These are phyloP conservation scores for Cladorrhinum sp. DNA, from an alignment of 2,329 filamentous ascomycete genomes.

Conservation along the genomic window DNA sequence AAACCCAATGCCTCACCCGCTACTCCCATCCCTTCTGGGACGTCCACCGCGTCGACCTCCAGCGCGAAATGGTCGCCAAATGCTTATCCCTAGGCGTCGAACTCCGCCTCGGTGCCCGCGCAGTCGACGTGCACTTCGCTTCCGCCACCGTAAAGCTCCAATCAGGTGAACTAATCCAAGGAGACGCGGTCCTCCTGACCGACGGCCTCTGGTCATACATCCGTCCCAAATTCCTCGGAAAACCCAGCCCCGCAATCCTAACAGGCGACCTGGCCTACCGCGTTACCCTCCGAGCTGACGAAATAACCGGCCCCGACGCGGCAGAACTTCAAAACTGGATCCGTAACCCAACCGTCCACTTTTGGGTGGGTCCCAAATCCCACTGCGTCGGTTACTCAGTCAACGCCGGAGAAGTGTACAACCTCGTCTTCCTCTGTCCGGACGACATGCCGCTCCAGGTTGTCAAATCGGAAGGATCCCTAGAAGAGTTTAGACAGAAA, in stretches of 20 bases:
- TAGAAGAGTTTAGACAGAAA: slow-evolving; percentile 58
- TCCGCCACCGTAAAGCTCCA: slow-evolving; percentile 33
- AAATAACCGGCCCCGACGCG: slow-evolving; percentile 43
- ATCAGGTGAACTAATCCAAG: slow-evolving; percentile 34
- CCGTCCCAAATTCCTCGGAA: slow-evolving; percentile 44
- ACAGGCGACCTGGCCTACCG: slow-evolving; percentile 58
- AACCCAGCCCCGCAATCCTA: slow-evolving; percentile 42
- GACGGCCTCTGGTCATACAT: slow-evolving; percentile 46
- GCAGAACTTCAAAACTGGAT: slow-evolving; percentile 46
- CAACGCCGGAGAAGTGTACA: slow-evolving; percentile 42
- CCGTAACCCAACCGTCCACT: slow-evolving; percentile 47
- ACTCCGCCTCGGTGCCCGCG: slow-evolving; percentile 18
- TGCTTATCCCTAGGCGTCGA: slow-evolving; percentile 39
- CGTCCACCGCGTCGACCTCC: slow-evolving; percentile 49
- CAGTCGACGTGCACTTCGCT: slow-evolving; percentile 19
- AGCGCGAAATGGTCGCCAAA: slow-evolving; percentile 40
- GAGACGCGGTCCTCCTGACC: slow-evolving; percentile 46
- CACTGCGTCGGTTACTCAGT: slow-evolving; percentile 51
- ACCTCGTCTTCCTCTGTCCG: slow-evolving; percentile 45
- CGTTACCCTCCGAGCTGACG: slow-evolving; percentile 45
- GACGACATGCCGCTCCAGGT: slow-evolving; percentile 46
- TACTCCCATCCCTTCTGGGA: slow-evolving; percentile 42
- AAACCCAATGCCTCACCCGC: slow-evolving; percentile 26
- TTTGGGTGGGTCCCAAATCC: slow-evolving; percentile 51
- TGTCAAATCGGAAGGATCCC: slow-evolving; percentile 48